These are phyloP conservation scores for Citrus reticulata DNA, from an alignment of 345 rosid species.

Conservation along the genomic window DNA sequence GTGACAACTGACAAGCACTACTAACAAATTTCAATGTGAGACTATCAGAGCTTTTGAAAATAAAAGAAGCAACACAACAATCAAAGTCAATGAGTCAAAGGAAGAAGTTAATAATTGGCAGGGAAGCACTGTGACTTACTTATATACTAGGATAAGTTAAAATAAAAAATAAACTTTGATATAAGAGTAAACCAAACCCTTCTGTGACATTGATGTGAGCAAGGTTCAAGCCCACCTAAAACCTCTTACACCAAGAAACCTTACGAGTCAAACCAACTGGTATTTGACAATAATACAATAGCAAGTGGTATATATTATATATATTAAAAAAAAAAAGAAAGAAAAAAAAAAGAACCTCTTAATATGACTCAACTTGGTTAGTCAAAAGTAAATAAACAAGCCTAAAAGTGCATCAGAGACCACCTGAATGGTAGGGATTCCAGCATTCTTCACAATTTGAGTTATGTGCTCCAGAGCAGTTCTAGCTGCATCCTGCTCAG, in stretches of 20 bases:
- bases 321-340: too few relatives aligned
- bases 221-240: background rate
- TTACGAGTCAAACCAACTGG: background rate
- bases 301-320: background rate
- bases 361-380: background rate
- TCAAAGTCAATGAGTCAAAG: background rate
- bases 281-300: background rate
- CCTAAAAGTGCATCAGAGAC: background rate
- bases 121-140: background rate
- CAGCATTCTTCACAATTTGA: background rate
- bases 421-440: background rate
- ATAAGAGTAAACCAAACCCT: background rate
- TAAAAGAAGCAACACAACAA: background rate
- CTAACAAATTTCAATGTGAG: background rate
- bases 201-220: background rate
- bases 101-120: background rate
- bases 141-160: background rate
- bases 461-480: constrained; percentile 18
- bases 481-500: constrained; percentile 26
- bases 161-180: too few relatives aligned
- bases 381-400: background rate
- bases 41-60: background rate
- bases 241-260: background rate
- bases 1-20: background rate
- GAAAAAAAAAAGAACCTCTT: too few relatives aligned